A percentile compares a stretch with the other conserved stretches of the same genome.
Evolutionary conservation across 208 protist genomes (phyloP).

Genomic region (Trypanosoma theileri): DNA sequence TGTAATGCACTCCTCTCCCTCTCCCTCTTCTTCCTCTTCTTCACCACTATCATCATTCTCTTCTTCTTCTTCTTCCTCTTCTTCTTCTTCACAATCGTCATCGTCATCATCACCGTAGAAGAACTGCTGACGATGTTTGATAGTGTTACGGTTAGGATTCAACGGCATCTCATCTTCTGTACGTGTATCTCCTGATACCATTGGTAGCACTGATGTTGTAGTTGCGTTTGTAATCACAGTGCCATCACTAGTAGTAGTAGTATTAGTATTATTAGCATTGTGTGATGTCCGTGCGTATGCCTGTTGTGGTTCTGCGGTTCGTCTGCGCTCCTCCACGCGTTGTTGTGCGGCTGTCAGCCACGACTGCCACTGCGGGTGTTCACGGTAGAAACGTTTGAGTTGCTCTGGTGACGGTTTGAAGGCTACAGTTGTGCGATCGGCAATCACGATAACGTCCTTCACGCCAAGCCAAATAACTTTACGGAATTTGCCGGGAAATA

Average conservation of each 20-base stretch:
- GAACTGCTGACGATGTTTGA: constrained; percentile 72
- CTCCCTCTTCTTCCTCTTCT: constrained; percentile 34
- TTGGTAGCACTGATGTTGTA: constrained; percentile 34
- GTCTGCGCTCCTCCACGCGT: constrained; percentile 35
- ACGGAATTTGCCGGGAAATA: constrained; percentile 83
- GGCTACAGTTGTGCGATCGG: constrained; percentile 44
- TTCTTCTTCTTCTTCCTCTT: constrained; percentile 48
- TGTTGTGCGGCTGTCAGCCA: constrained; percentile 44
- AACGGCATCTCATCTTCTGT: constrained; percentile 17
- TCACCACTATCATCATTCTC: constrained; percentile 55
- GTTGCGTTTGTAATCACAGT: too few species aligned
- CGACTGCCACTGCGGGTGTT: constrained; percentile 42
- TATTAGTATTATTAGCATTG: constrained; percentile 19
- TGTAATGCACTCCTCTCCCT: too few species aligned
- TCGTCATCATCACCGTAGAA: constrained; percentile 60
- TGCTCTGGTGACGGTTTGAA: constrained; percentile 83
- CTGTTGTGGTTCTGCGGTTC: constrained; percentile 29
- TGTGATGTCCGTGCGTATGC: neutral
- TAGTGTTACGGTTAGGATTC: constrained; percentile 79
- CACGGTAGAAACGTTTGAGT: constrained; percentile 56
- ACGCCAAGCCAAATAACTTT: constrained; percentile 88
- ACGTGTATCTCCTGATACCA: neutral
- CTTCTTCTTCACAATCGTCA: constrained; percentile 50
- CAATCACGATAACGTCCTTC: constrained; percentile 75
- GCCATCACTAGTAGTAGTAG: too few species aligned